A percentile compares a stretch with the other conserved stretches of the same genome.
Evolutionary conservation across 2,329 filamentous ascomycete species (phyloP).

Genomic region (Cytospora leucostoma): DNA sequence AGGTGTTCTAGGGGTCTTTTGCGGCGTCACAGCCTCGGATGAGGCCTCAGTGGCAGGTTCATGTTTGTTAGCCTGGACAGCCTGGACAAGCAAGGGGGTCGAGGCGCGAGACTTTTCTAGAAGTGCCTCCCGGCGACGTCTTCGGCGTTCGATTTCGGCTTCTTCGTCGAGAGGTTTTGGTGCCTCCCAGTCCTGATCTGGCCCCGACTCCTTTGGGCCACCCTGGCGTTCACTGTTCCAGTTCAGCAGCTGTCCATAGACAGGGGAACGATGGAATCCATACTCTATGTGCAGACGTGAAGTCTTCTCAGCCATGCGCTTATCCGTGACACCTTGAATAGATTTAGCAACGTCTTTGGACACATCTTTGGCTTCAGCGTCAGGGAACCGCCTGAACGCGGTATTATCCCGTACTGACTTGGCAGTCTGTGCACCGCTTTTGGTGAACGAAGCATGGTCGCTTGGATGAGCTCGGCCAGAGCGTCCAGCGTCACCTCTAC

Average conservation of each 20-base stretch:
- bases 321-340: conserved; percentile 60
- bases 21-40: conserved; percentile 47
- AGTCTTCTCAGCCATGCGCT: conserved; percentile 37
- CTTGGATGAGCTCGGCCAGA: conserved; percentile 34
- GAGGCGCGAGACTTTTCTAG: conserved; percentile 78
- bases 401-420: conserved; percentile 56
- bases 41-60: conserved; percentile 56
- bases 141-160: conserved; percentile 80
- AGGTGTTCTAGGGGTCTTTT: conserved; percentile 44
- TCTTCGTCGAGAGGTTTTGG: conserved; percentile 73
- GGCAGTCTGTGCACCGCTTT: conserved; percentile 50
- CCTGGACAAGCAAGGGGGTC: conserved; percentile 74
- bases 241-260: conserved; percentile 4
- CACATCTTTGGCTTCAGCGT: conserved; percentile 59
- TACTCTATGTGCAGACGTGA: conserved; percentile 41
- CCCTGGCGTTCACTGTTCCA: conserved; percentile 14
- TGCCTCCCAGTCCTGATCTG: conserved; percentile 49
- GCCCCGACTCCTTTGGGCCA: conserved; percentile 16
- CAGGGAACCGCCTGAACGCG: conserved; percentile 65
- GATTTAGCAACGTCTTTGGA: conserved; percentile 68
- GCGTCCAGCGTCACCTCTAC: conserved; percentile 31
- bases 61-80: conserved; percentile 64
- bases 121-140: conserved; percentile 81
- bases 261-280: conserved; percentile 22
- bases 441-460: conserved; percentile 39